Evolutionary conservation across 139 green algal genomes (phyloP).

Genomic region (Closterium sp.): DNA sequence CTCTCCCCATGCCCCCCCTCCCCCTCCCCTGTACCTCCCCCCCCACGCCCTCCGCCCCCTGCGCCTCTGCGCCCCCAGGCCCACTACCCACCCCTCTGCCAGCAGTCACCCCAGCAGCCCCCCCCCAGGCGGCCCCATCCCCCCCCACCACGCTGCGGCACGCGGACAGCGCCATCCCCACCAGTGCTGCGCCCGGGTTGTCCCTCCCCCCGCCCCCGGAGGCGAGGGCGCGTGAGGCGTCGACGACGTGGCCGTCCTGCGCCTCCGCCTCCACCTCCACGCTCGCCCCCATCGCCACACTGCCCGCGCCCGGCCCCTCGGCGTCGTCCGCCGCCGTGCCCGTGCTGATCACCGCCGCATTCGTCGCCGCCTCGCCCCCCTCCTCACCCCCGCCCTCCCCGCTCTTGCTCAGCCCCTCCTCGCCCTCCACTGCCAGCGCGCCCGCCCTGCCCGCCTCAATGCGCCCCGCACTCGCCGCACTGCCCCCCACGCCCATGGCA

Average conservation of each 20-base stretch:
- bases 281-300: conserved; percentile 21
- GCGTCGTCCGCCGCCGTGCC: conserved; percentile 13
- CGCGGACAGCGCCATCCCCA: neutral
- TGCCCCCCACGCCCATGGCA: neutral
- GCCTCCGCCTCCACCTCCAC: conserved; percentile 3
- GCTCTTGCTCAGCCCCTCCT: conserved; percentile 7
- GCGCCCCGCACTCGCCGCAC: neutral
- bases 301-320: neutral
- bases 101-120: neutral
- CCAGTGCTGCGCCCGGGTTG: no score
- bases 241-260: neutral
- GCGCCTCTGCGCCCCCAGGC: neutral
- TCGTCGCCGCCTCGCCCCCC: conserved; percentile 18
- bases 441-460: neutral
- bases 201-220: no score
- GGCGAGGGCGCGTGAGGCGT: neutral
- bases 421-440: neutral
- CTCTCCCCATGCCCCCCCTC: neutral
- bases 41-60: neutral
- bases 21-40: neutral
- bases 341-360: conserved; percentile 34
- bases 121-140: neutral
- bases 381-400: neutral
- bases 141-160: neutral
- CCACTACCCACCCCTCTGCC: neutral